phyloP scores from a whole-genome alignment of 148 eudicot species.

The Chenopodium formosanum region DNA sequence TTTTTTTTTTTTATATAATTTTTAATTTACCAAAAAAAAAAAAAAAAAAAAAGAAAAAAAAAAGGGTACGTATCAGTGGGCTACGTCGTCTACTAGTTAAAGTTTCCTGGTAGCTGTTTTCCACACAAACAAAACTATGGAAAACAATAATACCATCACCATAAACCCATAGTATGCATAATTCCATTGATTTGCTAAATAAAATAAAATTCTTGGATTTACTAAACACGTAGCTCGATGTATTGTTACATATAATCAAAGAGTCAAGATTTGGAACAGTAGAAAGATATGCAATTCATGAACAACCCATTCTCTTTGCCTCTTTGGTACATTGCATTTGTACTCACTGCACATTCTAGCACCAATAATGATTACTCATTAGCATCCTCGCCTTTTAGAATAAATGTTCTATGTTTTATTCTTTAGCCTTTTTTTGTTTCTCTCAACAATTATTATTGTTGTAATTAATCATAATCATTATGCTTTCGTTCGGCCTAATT shows the following conservation, averaged over 20 bases:
- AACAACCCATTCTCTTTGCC: not conserved
- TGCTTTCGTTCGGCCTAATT: no score
- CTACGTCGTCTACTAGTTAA: not conserved
- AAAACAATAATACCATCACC: not conserved
- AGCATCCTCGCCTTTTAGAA: constrained; percentile 14
- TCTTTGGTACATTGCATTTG: constrained; percentile 25
- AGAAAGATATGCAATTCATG: not conserved
- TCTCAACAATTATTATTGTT: not conserved
- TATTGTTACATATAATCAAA: not conserved
- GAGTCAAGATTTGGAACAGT: constrained; percentile 3
- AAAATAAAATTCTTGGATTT: no score
- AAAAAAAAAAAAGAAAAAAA: no score
- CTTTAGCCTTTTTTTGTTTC: not conserved
- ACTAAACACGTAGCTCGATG: not conserved
- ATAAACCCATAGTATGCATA: not conserved
- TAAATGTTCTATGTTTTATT: constrained; percentile 18
- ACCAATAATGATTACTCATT: constrained; percentile 10
- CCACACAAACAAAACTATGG: not conserved
- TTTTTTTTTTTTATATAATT: no score
- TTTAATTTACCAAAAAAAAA: no score
- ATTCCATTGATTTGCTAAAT: not conserved
- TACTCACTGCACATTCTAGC: not conserved
- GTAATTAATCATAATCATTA: no score
- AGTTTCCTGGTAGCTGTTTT: not conserved
- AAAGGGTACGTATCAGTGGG: not conserved